phyloP scores from a whole-genome alignment of 1,284 basidiomycete species.

The Grifola frondosa region DNA sequence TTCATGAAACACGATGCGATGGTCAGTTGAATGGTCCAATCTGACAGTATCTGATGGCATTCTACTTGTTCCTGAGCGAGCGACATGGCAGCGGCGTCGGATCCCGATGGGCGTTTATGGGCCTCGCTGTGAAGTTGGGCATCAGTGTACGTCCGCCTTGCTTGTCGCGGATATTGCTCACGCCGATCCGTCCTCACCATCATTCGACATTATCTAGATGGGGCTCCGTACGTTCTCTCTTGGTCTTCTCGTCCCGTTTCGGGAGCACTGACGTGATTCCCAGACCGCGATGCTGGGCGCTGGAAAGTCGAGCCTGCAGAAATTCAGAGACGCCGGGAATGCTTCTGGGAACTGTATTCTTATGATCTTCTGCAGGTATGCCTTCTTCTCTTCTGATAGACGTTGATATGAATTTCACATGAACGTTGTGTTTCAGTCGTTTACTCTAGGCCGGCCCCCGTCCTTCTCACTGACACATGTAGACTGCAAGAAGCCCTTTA shows the following conservation, averaged over 20 bases:
- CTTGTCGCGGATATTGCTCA: no score
- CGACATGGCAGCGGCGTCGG: conserved; percentile 70
- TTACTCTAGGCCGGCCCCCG: conserved; percentile 74
- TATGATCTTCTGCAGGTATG: conserved; percentile 69
- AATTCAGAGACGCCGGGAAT: conserved; percentile 60
- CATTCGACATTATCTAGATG: conserved; percentile 45
- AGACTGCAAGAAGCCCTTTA: conserved; percentile 69
- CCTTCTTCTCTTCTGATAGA: background rate
- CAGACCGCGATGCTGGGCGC: conserved; percentile 70
- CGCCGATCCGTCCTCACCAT: no score
- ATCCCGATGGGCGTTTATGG: conserved; percentile 77
- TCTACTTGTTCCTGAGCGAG: conserved; percentile 73
- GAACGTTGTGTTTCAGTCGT: no score
- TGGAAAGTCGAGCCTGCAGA: conserved; percentile 63
- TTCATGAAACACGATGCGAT: background rate
- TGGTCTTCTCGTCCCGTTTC: conserved; percentile 16
- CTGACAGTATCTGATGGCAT: conserved; percentile 70
- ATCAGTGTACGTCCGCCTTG: conserved; percentile 70
- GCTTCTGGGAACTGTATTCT: conserved; percentile 77
- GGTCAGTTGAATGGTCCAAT: conserved; percentile 4
- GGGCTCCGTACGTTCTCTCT: conserved; percentile 60
- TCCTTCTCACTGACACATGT: conserved; percentile 71
- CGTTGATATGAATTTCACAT: conserved; percentile 4
- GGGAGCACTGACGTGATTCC: conserved; percentile 8
- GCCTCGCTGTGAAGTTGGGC: conserved; percentile 72